phyloP scores from a whole-genome alignment of 331 rosid genomes.

The Pyrus hybrid region DNA sequence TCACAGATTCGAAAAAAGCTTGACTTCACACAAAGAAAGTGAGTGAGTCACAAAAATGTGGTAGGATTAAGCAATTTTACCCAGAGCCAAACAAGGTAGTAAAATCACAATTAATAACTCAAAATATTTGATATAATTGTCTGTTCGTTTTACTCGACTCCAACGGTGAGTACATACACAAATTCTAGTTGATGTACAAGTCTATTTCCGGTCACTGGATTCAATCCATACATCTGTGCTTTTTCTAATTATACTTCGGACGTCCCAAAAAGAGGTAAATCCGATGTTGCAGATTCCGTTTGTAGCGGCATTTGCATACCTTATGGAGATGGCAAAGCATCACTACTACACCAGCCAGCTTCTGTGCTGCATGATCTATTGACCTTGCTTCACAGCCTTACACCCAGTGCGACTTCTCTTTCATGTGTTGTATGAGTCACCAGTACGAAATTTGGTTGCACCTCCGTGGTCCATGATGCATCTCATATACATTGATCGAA shows the following conservation, averaged over 20 bases:
- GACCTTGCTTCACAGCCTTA: neutral
- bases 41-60: neutral
- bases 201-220: neutral
- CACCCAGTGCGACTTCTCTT: neutral
- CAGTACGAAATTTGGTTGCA: conserved; percentile 21
- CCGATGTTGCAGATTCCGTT: conserved; percentile 10
- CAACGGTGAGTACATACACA: neutral
- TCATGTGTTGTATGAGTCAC: conserved; percentile 19
- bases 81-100: neutral
- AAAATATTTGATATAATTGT: neutral
- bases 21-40: too few relatives aligned
- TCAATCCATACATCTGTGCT: neutral
- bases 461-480: conserved; percentile 7
- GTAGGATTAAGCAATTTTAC: neutral
- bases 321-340: neutral
- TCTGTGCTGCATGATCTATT: neutral
- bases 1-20: neutral
- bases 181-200: neutral
- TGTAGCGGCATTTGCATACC: conserved; percentile 15
- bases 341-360: neutral
- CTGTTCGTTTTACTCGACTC: neutral
- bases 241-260: neutral
- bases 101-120: neutral
- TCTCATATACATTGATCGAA: conserved; percentile 9
- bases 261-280: neutral